Base-by-base conservation (phyloP, 306 rosid species). In the Cotoneaster glaucophyllus region DNA sequence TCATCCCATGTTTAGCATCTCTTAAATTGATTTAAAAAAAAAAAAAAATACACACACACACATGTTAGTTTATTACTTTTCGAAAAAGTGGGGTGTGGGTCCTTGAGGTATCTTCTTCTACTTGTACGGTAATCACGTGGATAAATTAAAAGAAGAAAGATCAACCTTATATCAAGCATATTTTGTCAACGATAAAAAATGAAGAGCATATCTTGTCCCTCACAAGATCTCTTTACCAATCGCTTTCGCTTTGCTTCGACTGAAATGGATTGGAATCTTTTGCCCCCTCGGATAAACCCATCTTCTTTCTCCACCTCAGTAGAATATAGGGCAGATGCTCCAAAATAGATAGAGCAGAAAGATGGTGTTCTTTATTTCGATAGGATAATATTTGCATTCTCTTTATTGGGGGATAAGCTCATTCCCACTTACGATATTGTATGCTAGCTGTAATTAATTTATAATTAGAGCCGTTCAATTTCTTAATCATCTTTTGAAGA, bases 71-170 rank as follows among this genome's bases (percentile, higher is more conserved):
- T 52, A 5, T 10, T 7, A 37, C 21, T 44, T 68, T 10, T 41
- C 14, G 69, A n/a, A 11, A 45, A 74, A 0, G 19, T 26, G 29
- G 19, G 31, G 25, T 69, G n/a, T 26, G 43, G 77, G 44, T 61
- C 44, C 18, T 44, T 31, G 64, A 74, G 71, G 32, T 74, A 64
- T 64, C 70, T 63, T 24, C 59, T 17, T 28, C 41, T 11, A 6
- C 25, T 64, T 64, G 71, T 64, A 75, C 78, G 64, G 71, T 19
- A 45, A 12, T 64, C 13, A 37, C 50, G 57, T 53, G 39, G 79
- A 66, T 37, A 37, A 34, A 19, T 21, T 65, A 11, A 6, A 50
- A 37, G 21, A 17, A 14, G 37, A 43, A 9, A 29, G 26, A 59
- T 39, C 4, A 73, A 8, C 76, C 32, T 18, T 57, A 37, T 37